These are phyloP conservation scores for Alternaria sp. DNA, from an alignment of 2,329 filamentous ascomycete species.

Conservation along the genomic window DNA sequence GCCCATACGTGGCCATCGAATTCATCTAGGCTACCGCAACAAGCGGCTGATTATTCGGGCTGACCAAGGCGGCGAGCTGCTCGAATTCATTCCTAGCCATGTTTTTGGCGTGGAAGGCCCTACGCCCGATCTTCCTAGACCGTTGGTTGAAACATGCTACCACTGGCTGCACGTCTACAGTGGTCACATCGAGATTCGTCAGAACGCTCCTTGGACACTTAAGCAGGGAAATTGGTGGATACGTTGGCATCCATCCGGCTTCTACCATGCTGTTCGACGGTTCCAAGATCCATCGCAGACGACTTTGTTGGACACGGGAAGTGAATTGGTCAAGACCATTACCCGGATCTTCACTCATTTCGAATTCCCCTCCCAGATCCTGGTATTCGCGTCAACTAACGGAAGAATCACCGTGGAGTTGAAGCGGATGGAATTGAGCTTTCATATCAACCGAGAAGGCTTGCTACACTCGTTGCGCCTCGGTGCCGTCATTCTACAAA, in stretches of 20 bases:
- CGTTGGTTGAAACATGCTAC: slow-evolving; percentile 59
- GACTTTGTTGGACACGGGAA: slow-evolving; percentile 59
- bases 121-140: slow-evolving; percentile 50
- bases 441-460: slow-evolving; percentile 55
- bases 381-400: slow-evolving; percentile 53
- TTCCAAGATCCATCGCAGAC: slow-evolving; percentile 31
- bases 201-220: slow-evolving; percentile 49
- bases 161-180: slow-evolving; percentile 65
- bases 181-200: slow-evolving; percentile 60
- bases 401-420: slow-evolving; percentile 56
- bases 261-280: slow-evolving; percentile 10
- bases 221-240: slow-evolving; percentile 52
- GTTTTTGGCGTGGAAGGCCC: slow-evolving; percentile 29
- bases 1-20: slow-evolving; percentile 48
- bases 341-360: slow-evolving; percentile 58
- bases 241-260: slow-evolving; percentile 26
- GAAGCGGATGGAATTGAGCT: slow-evolving; percentile 60
- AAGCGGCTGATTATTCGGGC: slow-evolving; percentile 55
- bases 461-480: slow-evolving; percentile 60
- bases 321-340: slow-evolving; percentile 50
- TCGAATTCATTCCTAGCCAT: slow-evolving; percentile 46
- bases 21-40: slow-evolving; percentile 63
- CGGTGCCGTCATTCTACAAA: slow-evolving; percentile 52
- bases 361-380: slow-evolving; percentile 53
- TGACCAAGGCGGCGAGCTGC: slow-evolving; percentile 17